phyloP scores from a whole-genome alignment of 2,329 filamentous ascomycete genomes.

The Rutstroemia sydowiana region DNA sequence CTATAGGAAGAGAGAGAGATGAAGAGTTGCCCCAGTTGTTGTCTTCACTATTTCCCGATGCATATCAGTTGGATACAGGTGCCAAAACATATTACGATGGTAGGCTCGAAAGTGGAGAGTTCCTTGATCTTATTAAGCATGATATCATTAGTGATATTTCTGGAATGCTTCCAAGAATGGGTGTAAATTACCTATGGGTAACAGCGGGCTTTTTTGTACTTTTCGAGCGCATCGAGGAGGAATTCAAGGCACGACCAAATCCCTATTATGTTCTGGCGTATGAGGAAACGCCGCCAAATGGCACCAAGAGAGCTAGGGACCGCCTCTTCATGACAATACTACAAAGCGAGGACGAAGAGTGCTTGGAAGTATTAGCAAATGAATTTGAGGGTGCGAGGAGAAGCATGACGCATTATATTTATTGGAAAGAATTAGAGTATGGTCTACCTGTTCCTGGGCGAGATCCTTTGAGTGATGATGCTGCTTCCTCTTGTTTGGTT shows the following conservation, averaged over 20 bases:
- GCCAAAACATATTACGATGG: not conserved
- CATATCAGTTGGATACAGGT: too few species aligned
- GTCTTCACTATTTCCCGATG: not conserved
- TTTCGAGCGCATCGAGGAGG: constrained; percentile 27
- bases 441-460: too few species aligned
- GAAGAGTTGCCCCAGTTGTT: too few species aligned
- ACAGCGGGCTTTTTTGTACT: constrained; percentile 20
- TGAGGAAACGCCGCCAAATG: constrained; percentile 19
- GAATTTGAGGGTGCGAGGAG: constrained; percentile 24
- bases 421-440: constrained; percentile 26
- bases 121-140: constrained; percentile 23
- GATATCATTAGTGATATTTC: constrained; percentile 29
- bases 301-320: constrained; percentile 23
- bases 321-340: constrained; percentile 23
- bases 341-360: constrained; percentile 26
- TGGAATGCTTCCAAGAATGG: constrained; percentile 26
- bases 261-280: constrained; percentile 28
- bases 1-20: too few species aligned
- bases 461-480: not conserved
- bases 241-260: constrained; percentile 25
- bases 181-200: constrained; percentile 32
- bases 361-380: constrained; percentile 28
- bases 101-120: not conserved
- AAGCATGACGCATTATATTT: constrained; percentile 29
- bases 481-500: not conserved